phyloP scores from a whole-genome alignment of 1,284 basidiomycete species.

The Leccinum solheimii region DNA sequence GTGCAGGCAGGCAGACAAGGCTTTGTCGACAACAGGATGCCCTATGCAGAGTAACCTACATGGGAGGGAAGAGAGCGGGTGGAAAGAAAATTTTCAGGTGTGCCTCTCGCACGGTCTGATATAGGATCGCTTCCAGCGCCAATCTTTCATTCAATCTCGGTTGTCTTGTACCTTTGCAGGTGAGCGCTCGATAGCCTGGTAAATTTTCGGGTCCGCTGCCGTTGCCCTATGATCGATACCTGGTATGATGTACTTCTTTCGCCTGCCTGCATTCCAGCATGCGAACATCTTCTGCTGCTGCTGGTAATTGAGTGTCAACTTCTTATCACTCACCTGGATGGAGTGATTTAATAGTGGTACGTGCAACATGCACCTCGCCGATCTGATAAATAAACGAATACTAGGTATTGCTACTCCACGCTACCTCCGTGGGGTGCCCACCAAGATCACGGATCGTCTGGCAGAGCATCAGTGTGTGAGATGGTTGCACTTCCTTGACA shows the following conservation, averaged over 20 bases:
- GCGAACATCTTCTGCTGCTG: background rate
- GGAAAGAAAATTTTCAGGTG: background rate
- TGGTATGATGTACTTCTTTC: conserved; percentile 7
- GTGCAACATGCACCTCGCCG: background rate
- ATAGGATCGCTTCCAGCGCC: conserved; percentile 7
- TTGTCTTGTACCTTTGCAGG: background rate
- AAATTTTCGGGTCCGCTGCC: background rate
- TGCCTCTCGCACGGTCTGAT: background rate
- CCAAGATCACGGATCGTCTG: background rate
- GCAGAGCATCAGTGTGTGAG: background rate
- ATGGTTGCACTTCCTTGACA: background rate
- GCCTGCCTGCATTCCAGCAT: conserved; percentile 5
- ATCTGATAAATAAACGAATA: background rate
- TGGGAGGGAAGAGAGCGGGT: background rate
- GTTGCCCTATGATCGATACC: background rate
- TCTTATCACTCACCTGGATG: background rate
- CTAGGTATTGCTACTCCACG: background rate
- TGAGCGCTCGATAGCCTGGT: background rate
- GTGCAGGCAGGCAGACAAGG: background rate
- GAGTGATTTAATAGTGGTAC: background rate
- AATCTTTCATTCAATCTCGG: background rate
- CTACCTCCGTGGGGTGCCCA: background rate
- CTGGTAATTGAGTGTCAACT: background rate
- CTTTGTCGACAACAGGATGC: background rate
- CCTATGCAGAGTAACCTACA: background rate